Conservation (phyloP, 352 stramenopile species). For the Pythium brassicae region DNA sequence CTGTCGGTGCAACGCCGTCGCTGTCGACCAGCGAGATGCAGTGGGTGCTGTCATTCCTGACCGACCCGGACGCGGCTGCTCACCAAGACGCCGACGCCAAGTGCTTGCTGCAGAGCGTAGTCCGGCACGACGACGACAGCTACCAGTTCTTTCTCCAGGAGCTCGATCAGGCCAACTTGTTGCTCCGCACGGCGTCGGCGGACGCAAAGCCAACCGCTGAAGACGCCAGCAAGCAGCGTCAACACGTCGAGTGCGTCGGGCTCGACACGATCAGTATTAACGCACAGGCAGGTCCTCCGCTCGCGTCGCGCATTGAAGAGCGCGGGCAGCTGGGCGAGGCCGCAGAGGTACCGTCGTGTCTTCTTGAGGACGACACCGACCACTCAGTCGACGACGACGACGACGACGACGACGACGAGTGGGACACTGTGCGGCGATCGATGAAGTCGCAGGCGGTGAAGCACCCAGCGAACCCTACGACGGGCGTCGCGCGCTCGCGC, state of each 20-base stretch:
- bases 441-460: constrained; percentile 15
- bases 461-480: background rate
- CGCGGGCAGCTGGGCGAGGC: background rate
- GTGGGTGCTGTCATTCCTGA: constrained; percentile 67
- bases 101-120: constrained; percentile 28
- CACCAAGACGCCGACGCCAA: constrained; percentile 52
- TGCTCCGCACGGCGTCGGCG: constrained; percentile 15
- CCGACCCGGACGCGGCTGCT: constrained; percentile 37
- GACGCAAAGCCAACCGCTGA: background rate
- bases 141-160: constrained; percentile 69
- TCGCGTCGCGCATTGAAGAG: background rate
- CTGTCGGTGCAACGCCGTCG: constrained; percentile 1
- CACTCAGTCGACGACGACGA: background rate
- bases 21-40: constrained; percentile 49
- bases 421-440: constrained; percentile 33
- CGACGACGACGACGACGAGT: constrained; percentile 26
- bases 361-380: background rate
- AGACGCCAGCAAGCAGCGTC: too few species aligned
- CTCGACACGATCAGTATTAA: too few species aligned
- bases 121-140: constrained; percentile 60
- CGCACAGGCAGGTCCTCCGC: background rate
- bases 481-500: background rate
- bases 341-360: background rate
- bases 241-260: too few species aligned
- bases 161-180: constrained; percentile 45